These are phyloP conservation scores for Paramyrothecium roridum DNA, from an alignment of 2,329 filamentous ascomycete genomes.

Conservation along the genomic window DNA sequence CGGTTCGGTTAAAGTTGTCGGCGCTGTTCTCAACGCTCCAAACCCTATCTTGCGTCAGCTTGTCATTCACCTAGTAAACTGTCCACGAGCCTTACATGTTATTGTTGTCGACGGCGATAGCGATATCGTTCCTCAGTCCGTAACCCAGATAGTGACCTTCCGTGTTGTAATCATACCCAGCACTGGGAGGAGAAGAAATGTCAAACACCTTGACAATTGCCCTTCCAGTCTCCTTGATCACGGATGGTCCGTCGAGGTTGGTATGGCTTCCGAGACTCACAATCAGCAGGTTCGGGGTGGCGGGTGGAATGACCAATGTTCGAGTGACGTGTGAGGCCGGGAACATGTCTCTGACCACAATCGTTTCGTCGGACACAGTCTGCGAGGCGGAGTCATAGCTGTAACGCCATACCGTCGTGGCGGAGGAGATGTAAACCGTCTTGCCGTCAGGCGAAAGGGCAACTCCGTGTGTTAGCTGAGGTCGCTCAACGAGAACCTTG, in stretches of 20 bases:
- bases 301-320: constrained; percentile 30
- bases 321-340: constrained; percentile 35
- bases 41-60: constrained; percentile 14
- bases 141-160: constrained; percentile 36
- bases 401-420: constrained; percentile 50
- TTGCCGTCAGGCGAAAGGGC: constrained; percentile 33
- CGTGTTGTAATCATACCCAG: constrained; percentile 34
- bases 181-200: constrained; percentile 26
- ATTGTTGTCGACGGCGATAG: constrained; percentile 48
- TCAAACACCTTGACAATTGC: constrained; percentile 42
- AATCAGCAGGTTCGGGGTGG: constrained; percentile 32
- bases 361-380: constrained; percentile 40
- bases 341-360: constrained; percentile 34
- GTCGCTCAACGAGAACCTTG: constrained; percentile 29
- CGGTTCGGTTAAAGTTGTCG: constrained; percentile 47
- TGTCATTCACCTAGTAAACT: not conserved
- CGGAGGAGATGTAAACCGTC: constrained; percentile 34
- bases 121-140: constrained; percentile 59
- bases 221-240: constrained; percentile 20
- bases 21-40: constrained; percentile 53
- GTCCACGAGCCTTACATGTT: constrained; percentile 12
- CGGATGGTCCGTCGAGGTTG: constrained; percentile 33
- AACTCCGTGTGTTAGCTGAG: constrained; percentile 36
- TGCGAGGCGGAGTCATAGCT: constrained; percentile 48
- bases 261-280: constrained; percentile 34